Base-by-base conservation (phyloP, 75 land plant species). In the Picea sitchensis region DNA sequence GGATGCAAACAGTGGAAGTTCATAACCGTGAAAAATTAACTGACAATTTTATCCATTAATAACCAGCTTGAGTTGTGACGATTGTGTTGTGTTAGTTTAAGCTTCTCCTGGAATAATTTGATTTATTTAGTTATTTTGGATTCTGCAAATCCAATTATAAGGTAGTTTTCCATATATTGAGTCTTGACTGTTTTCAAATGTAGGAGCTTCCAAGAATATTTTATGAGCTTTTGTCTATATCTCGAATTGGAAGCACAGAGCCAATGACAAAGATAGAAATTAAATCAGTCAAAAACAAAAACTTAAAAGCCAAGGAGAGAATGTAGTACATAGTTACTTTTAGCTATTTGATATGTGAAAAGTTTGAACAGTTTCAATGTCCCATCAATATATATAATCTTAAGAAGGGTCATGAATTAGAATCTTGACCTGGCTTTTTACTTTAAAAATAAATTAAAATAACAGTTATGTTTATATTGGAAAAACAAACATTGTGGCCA, bases 151-250 rank as follows among this genome's bases (percentile, higher is more conserved):
- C 18, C 32, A 36, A 4, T 67, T 34, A 34, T 5, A 32, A 32
- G 20, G 17, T 67, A 20, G 36, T 41, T 36, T 67, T 13, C 41
- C 31, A 67, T 5, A n/a, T n/a, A n/a, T n/a, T n/a, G n/a, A n/a
- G n/a, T n/a, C n/a, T n/a, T n/a, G n/a, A n/a, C n/a, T n/a, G n/a
- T n/a, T n/a, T n/a, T n/a, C n/a, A n/a, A n/a, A n/a, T 67, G 71
- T 14, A 67, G 15, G 15, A 36, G 41, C 17, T 67, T 34, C 6
- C 12, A 31, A 17, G 71, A 34, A 14, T 15, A 15, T 26, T 36
- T 67, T 67, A 36, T 34, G 69, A 65, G 71, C 31, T 67, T 41
- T 67, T 67, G 32, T 30, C 44, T 41, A 36, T 67, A 34, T 67
- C 71, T 67, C 32, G 32, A 34, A 15, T 65, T 38, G 38, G 38